Base-by-base conservation (phyloP, 106 monocot species). In the Allium sativum region DNA sequence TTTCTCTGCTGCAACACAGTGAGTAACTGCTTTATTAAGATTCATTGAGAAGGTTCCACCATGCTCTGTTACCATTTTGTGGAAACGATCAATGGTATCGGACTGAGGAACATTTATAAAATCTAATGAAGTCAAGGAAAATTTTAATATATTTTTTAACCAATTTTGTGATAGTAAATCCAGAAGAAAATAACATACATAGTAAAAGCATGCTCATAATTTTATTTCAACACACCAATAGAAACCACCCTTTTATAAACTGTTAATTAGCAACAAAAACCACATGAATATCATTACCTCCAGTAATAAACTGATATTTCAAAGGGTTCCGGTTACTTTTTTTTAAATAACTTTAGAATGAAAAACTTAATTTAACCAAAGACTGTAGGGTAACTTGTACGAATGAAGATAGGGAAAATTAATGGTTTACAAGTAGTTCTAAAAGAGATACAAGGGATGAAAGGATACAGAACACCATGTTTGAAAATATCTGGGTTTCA, bases 381-480 rank as follows among this genome's bases (percentile, higher is more conserved):
- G 31, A 5, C 5, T 3, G 31, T 5, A 31, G 31, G 31, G 31
- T 31, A 31, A 0, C 31, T 31, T 2, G 31, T 2, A 5, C 5
- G 5, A 31, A 2, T 31, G 31, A 31, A 31, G 2, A 31, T 31
- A 31, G 31, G 31, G 31, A 2, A 31, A 31, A 31, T 31, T 31
- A 3, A 31, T 31, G 31, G 31, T 31, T 7, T 44, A 61, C 58
- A 22, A 47, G 21, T 58, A 61, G 45, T 12, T 56, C n/a, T 4
- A 12, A 17, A 10, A 2, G 16, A 42, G 43, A 10, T 21, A 46
- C 31, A 59, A 41, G 12, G 0, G 46, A 58, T 42, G 53, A 61
- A 56, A 80, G 87, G 96, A 98, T 98, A 98, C 98, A 98, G 62
- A 98, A 85, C 71, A 98, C 78, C 87, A 92, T 80, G 44, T 88